These are phyloP conservation scores for Niebla homalea DNA, from an alignment of 495 filamentous ascomycete genomes.

Conservation along the genomic window DNA sequence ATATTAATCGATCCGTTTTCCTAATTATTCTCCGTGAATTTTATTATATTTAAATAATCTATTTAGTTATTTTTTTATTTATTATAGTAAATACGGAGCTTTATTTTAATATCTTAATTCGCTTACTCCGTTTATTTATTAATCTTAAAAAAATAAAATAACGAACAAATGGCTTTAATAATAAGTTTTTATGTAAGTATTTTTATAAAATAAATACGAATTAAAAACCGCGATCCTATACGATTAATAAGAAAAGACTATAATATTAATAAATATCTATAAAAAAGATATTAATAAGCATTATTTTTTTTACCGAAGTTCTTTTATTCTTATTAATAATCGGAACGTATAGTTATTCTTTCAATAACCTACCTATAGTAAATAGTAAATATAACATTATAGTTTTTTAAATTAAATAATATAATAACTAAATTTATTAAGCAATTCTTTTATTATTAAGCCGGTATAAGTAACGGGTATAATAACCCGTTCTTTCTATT, in stretches of 20 bases:
- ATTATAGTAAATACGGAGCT: no score
- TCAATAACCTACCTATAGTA: no score
- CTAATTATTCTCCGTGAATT: not conserved
- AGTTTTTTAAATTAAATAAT: no score
- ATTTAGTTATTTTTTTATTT: not conserved
- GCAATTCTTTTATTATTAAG: no score
- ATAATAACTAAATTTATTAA: no score
- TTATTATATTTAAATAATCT: not conserved
- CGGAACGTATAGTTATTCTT: not conserved
- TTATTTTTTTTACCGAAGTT: not conserved
- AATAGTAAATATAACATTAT: no score
- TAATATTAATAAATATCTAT: no score
- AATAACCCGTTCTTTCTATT: no score
- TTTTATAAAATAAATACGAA: not conserved
- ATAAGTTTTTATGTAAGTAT: no score
- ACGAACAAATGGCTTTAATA: not conserved
- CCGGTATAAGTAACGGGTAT: no score
- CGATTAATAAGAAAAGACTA: not conserved
- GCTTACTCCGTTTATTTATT: not conserved
- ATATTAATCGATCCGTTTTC: not conserved
- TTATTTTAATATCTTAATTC: no score
- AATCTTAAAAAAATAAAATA: not conserved
- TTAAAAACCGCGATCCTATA: not conserved
- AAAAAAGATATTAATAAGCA: not conserved
- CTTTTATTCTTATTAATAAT: not conserved